Base-by-base conservation (phyloP, 495 filamentous ascomycete genomes). In the Usnea hakonensis region DNA sequence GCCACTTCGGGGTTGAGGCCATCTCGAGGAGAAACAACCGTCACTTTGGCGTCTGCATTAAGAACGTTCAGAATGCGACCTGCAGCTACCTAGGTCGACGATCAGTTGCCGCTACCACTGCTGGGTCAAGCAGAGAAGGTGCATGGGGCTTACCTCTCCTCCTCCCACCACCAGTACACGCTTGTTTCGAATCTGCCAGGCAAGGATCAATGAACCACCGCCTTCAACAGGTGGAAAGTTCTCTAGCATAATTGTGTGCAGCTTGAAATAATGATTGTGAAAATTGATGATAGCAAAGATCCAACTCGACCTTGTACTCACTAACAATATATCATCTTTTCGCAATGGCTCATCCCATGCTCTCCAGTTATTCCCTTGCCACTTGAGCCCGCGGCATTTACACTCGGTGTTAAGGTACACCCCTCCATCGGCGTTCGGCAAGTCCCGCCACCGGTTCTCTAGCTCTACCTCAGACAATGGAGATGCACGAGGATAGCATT, bases 41-140 rank as follows among this genome's bases (percentile, higher is more conserved):
- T 94, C 21, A 97, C 89, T 67, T 84, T 80, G 66, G 94, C 95
- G 69, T 97, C 92, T 70, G 95, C 95, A 69, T 96, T 95, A 70
- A 98, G 90, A 38, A 90, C 83, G 70, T 93, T 86, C 40, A 96
- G 78, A 62, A 97, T 96, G 55, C 94, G 90, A 57, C 92, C 91
- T 37, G 94, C 94, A 50, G 94, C 94, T 64, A 98, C 94, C 93
- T 97, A 67, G 40, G 33, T 43, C 35, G 36, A 14, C 26, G 33
- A n/a, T 61, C 35, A 55, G 53, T 19, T 30, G 64, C 26, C 61
- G 63, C 65, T 60, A 65, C 61, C 36, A 52, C 30, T 13, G 32
- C 19, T 50, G 28, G 32, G 54, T 28, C 21, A 23, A 50, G 17
- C 1, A 6, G 35, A 60, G 36, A 43, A 32, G 43, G 43, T 59